Evolutionary conservation across 768 basidiomycete genomes (phyloP).

Genomic region (Botryobasidium botryosum): DNA sequence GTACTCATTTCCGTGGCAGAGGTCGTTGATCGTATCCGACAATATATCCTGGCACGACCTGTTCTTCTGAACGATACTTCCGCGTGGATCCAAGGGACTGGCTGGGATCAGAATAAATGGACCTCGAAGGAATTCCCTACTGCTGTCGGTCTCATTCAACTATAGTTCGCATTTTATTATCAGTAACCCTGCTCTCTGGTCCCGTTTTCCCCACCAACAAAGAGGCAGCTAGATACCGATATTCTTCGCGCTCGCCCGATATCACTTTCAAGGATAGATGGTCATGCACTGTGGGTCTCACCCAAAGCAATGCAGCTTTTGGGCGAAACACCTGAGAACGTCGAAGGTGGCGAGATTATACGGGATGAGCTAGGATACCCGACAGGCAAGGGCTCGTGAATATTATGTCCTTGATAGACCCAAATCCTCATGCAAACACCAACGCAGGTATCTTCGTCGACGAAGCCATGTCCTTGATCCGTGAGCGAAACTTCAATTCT

Average conservation of each 20-base stretch:
- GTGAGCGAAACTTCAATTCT: too few species aligned
- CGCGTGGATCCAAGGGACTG: constrained; percentile 69
- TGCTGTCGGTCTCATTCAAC: constrained; percentile 31
- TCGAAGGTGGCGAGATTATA: constrained; percentile 64
- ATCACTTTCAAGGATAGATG: constrained; percentile 59
- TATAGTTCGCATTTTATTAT: neutral
- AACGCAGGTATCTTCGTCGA: constrained; percentile 61
- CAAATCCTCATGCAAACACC: neutral
- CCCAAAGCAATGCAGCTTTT: constrained; percentile 41
- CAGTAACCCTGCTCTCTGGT: neutral
- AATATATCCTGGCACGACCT: constrained; percentile 40
- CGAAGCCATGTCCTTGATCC: constrained; percentile 66
- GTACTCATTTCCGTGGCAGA: constrained; percentile 25
- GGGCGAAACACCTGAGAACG: constrained; percentile 36
- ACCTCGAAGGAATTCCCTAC: constrained; percentile 41
- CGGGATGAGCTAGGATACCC: constrained; percentile 45
- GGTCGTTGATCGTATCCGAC: constrained; percentile 40
- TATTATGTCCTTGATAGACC: neutral
- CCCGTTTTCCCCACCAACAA: neutral
- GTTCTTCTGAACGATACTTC: constrained; percentile 35
- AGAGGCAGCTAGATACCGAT: constrained; percentile 26
- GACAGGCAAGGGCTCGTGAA: constrained; percentile 35
- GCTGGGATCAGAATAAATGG: constrained; percentile 77
- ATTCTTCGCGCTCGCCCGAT: constrained; percentile 54
- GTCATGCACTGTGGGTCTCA: constrained; percentile 79